Conservation (phyloP, 139 green algal genomes). For the Micractinium sp. region DNA sequence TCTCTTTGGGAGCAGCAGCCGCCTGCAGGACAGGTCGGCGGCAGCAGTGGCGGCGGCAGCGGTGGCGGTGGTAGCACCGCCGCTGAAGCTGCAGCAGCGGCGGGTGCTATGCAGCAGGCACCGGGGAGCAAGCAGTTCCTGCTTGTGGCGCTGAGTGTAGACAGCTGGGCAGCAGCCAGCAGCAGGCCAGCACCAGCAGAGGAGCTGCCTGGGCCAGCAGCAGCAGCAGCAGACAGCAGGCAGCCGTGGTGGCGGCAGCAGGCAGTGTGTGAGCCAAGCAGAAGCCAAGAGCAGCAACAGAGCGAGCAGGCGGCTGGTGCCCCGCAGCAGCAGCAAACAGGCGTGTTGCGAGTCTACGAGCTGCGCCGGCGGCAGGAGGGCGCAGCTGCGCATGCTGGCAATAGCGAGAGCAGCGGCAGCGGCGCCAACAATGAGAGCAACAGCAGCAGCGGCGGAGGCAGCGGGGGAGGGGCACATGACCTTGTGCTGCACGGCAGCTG, state of each 20-base stretch:
- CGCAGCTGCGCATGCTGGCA: neutral
- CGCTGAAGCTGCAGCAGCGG: neutral
- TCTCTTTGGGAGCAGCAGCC: neutral
- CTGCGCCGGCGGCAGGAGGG: neutral
- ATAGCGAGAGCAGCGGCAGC: neutral
- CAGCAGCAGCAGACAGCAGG: neutral
- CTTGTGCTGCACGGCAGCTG: constrained; percentile 13
- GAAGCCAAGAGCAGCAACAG: neutral
- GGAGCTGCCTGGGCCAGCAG: neutral
- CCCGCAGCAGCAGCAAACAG: neutral
- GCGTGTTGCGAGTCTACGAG: neutral
- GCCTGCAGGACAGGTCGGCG: neutral
- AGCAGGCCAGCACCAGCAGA: neutral
- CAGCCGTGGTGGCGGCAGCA: constrained; percentile 19
- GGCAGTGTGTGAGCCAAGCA: no score
- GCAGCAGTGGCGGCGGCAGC: neutral
- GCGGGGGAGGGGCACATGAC: neutral
- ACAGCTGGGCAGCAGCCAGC: neutral
- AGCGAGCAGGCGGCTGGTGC: neutral
- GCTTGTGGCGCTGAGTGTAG: constrained; percentile 3
- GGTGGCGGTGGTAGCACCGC: neutral
- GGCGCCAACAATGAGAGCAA: no score
- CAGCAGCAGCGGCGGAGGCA: neutral
- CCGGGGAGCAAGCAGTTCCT: constrained; percentile 14
- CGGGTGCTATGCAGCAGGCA: neutral